Percentiles rank a stretch among this genome's conserved stretches.
These are phyloP conservation scores for Metschnikowia cerradonensis DNA, from an alignment of 805 yeast genomes.

Conservation along the genomic window DNA sequence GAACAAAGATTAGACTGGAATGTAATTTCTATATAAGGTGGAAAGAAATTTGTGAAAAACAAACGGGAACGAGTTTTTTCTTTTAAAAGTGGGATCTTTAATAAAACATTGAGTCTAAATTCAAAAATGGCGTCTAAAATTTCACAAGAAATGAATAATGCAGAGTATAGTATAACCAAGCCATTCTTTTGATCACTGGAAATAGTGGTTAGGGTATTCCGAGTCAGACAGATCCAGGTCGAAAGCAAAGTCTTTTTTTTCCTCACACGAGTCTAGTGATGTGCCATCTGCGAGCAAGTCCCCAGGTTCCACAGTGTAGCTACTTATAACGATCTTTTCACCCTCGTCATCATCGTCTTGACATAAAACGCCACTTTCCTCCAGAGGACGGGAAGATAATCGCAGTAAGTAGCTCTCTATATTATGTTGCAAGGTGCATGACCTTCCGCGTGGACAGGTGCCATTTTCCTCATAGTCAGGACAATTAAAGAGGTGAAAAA, in stretches of 20 bases:
- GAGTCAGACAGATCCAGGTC: not conserved
- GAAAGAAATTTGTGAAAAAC: no score
- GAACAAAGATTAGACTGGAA: no score
- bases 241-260: not conserved
- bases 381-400: slow-evolving; percentile 20
- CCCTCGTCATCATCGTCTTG: slow-evolving; percentile 17
- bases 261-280: not conserved
- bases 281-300: slow-evolving; percentile 14
- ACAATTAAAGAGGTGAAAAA: slow-evolving; percentile 58
- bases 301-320: slow-evolving; percentile 33
- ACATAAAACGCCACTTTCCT: slow-evolving; percentile 20
- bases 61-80: no score
- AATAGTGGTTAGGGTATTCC: no score
- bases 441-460: slow-evolving; percentile 48
- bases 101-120: no score
- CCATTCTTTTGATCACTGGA: no score
- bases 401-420: slow-evolving; percentile 26
- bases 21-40: no score
- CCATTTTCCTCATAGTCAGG: slow-evolving; percentile 69
- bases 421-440: slow-evolving; percentile 53
- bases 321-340: slow-evolving; percentile 19
- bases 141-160: no score
- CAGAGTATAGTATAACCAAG: no score
- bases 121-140: no score
- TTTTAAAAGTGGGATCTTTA: no score